Base-by-base conservation (phyloP, 768 basidiomycete species). In the Boletus eberwhitei region DNA sequence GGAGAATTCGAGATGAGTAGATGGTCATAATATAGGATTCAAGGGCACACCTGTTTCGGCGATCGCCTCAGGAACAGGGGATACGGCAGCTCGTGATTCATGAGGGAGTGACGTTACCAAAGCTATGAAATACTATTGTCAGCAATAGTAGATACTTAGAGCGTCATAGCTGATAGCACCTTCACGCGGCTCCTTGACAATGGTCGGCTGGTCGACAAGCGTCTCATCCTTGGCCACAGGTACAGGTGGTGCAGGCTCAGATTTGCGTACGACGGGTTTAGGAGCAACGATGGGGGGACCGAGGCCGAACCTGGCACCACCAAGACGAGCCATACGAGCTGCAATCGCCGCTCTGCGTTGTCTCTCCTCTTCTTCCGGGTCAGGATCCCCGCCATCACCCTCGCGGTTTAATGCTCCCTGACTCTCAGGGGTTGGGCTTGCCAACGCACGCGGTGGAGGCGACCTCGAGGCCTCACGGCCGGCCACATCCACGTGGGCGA, bases 311-410 rank as follows among this genome's bases (percentile, higher is more conserved):
- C 86, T 77, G 14, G 90, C 83, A 45, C 93, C 95, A 29, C 95
- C 95, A 17, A 98, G 79, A 55, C 88, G 87, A 39, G 93, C 93
- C 92, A 98, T 93, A 43, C 93, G 81, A 22, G 93, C 93, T 32
- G 93, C 92, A 64, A 98, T 86, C 12, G 90, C 86, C 5, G 92
- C 89, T 40, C 94, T 82, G 43, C 88, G 81, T 64, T 90, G 86
- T 50, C 86, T 76, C 62, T 90, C 88, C 59, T 88, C 86, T 21
- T 75, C 73, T 64, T 86, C 85, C 1, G 81, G 79, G 62, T 84
- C 84, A 24, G 59, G 59, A 46, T 73, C 72, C 1, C 57, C 67
- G 36, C 60, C 48, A 50, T 56, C 63, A 24, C 48, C 61, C 21
- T 74, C 76, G 4, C 57, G 58, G 42, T 66, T 50, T 24, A 58